Conservation (phyloP, 306 rosid species). For the Ochetophila trinervis region DNA sequence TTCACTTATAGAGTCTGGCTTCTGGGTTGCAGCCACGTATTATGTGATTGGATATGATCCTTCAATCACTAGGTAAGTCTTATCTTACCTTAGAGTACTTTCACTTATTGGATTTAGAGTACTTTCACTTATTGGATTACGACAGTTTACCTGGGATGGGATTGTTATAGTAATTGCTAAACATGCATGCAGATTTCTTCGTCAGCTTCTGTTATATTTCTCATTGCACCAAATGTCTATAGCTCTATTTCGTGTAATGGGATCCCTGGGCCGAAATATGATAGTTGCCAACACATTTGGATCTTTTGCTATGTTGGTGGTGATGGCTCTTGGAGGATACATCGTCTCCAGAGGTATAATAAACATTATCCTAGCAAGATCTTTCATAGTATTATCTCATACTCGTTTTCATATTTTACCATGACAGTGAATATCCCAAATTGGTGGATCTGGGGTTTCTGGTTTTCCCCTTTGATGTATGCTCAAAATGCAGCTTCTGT, state of each 20-base stretch:
- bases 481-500: slow-evolving; percentile 92
- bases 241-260: slow-evolving; percentile 90
- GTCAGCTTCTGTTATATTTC: slow-evolving; percentile 78
- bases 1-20: slow-evolving; percentile 86
- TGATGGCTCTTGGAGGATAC: slow-evolving; percentile 96
- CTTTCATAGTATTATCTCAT: not conserved
- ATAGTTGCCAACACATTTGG: slow-evolving; percentile 96
- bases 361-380: not conserved
- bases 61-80: slow-evolving; percentile 63
- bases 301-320: slow-evolving; percentile 97
- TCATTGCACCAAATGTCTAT: slow-evolving; percentile 96
- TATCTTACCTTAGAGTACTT: slow-evolving; percentile 21
- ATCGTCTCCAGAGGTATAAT: slow-evolving; percentile 77
- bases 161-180: slow-evolving; percentile 23
- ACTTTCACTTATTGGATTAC: slow-evolving; percentile 13
- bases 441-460: slow-evolving; percentile 99
- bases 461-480: slow-evolving; percentile 98
- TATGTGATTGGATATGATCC: slow-evolving; percentile 94
- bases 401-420: slow-evolving; percentile 24
- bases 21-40: slow-evolving; percentile 91
- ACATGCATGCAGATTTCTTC: slow-evolving; percentile 77
- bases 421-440: slow-evolving; percentile 67
- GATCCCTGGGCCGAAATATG: slow-evolving; percentile 98
- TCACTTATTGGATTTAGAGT: slow-evolving; percentile 10
- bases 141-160: slow-evolving; percentile 20